A percentile compares a stretch with the other conserved stretches of the same genome.
phyloP scores from a whole-genome alignment of 176 grass and related monocot species.

The Aegilops longissima region DNA sequence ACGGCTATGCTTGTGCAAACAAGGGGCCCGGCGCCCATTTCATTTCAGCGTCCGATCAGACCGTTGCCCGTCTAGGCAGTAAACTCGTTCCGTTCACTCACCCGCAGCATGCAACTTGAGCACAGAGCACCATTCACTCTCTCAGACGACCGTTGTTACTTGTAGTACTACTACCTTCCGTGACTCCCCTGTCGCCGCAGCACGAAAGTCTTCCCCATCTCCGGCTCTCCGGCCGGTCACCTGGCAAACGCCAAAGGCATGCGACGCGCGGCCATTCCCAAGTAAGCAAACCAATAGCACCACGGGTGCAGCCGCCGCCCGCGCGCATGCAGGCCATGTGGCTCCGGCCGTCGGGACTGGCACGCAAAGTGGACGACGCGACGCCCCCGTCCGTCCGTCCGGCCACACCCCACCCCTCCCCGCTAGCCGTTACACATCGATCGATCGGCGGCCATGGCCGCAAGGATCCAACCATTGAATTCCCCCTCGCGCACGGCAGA shows the following conservation, averaged over 20 bases:
- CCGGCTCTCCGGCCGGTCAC: neutral
- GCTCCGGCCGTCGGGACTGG: neutral
- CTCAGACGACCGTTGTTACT: neutral
- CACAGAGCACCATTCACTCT: neutral
- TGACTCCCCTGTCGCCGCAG: neutral
- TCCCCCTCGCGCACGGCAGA: neutral
- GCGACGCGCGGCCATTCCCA: neutral
- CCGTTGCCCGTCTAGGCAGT: neutral
- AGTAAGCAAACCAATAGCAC: neutral
- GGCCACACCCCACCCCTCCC: too few species aligned
- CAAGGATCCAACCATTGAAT: neutral
- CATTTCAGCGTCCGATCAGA: neutral
- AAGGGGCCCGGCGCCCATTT: neutral
- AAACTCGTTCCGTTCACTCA: neutral
- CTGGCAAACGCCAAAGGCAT: constrained; percentile 15
- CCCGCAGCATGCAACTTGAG: neutral
- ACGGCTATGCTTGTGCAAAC: neutral
- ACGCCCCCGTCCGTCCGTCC: neutral
- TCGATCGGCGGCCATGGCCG: neutral
- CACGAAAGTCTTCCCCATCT: neutral
- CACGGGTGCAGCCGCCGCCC: neutral
- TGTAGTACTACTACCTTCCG: neutral
- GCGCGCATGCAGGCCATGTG: constrained; percentile 40
- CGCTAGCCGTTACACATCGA: neutral
- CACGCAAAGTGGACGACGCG: neutral